These are phyloP conservation scores for Nigrospora oryzae DNA, from an alignment of 2,329 filamentous ascomycete species.

Conservation along the genomic window DNA sequence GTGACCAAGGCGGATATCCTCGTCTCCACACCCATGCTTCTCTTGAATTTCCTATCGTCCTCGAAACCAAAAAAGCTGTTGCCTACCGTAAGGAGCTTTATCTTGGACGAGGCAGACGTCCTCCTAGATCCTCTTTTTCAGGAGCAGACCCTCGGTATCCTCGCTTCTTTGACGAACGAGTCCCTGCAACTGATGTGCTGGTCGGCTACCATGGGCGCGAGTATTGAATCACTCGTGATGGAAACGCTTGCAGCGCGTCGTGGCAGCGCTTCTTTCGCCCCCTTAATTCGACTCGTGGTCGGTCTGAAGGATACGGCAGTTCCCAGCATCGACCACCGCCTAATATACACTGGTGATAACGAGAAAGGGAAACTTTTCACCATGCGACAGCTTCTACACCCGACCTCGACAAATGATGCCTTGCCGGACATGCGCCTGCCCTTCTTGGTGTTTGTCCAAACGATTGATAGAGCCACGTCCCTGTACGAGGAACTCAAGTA, in stretches of 20 bases:
- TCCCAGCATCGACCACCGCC: slow-evolving; percentile 81
- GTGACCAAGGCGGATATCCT: slow-evolving; percentile 69
- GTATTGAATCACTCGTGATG: slow-evolving; percentile 70
- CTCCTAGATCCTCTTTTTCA: slow-evolving; percentile 86
- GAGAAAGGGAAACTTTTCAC: slow-evolving; percentile 91
- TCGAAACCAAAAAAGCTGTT: slow-evolving; percentile 43
- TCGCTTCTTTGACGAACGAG: slow-evolving; percentile 66
- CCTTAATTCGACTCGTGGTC: slow-evolving; percentile 79
- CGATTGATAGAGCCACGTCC: slow-evolving; percentile 81
- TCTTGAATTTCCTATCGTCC: slow-evolving; percentile 63
- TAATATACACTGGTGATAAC: slow-evolving; percentile 75
- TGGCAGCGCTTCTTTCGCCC: slow-evolving; percentile 31
- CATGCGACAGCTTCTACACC: slow-evolving; percentile 80
- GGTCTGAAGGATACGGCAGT: slow-evolving; percentile 93
- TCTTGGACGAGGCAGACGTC: slow-evolving; percentile 93
- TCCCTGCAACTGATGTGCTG: slow-evolving; percentile 73
- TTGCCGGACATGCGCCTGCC: slow-evolving; percentile 67
- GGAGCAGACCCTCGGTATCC: slow-evolving; percentile 78
- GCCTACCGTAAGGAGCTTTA: slow-evolving; percentile 61
- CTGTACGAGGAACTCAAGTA: slow-evolving; percentile 86
- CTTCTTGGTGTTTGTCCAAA: slow-evolving; percentile 94
- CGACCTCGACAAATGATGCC: slow-evolving; percentile 47
- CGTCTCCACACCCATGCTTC: slow-evolving; percentile 69
- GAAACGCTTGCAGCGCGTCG: slow-evolving; percentile 55
- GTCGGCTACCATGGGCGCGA: slow-evolving; percentile 96